Evolutionary conservation across 352 stramenopile species (phyloP).

Genomic region (Phytophthora crassamura): DNA sequence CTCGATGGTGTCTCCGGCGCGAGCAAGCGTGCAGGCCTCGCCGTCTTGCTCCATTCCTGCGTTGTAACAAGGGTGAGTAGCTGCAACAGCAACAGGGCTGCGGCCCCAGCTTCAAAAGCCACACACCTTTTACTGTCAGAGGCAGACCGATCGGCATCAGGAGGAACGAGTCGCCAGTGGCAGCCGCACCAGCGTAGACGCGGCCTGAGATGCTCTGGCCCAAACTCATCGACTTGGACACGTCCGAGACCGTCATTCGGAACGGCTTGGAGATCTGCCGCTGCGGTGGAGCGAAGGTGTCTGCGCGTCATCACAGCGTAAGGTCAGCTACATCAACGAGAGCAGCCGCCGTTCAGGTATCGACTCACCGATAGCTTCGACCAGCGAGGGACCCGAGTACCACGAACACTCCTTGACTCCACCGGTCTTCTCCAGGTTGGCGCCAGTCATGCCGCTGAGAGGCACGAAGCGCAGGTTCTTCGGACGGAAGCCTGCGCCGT

Average conservation of each 20-base stretch:
- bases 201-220: constrained; percentile 84
- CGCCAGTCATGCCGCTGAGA: constrained; percentile 85
- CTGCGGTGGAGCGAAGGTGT: constrained; percentile 76
- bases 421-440: constrained; percentile 81
- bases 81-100: no score
- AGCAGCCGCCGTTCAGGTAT: background rate
- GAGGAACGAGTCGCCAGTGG: constrained; percentile 72
- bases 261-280: constrained; percentile 86
- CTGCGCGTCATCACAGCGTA: constrained; percentile 34
- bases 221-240: constrained; percentile 87
- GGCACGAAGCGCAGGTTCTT: constrained; percentile 90
- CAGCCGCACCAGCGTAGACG: constrained; percentile 81
- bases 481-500: constrained; percentile 72
- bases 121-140: constrained; percentile 56
- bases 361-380: constrained; percentile 76
- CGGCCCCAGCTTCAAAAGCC: background rate
- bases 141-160: constrained; percentile 67
- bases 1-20: constrained; percentile 81
- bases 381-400: constrained; percentile 82
- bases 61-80: constrained; percentile 23
- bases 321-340: constrained; percentile 1
- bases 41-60: constrained; percentile 83
- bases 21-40: constrained; percentile 60
- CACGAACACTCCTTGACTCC: constrained; percentile 59
- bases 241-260: constrained; percentile 86